These are phyloP conservation scores for Trypanosoma avium DNA, from an alignment of 208 protist genomes.

Conservation along the genomic window DNA sequence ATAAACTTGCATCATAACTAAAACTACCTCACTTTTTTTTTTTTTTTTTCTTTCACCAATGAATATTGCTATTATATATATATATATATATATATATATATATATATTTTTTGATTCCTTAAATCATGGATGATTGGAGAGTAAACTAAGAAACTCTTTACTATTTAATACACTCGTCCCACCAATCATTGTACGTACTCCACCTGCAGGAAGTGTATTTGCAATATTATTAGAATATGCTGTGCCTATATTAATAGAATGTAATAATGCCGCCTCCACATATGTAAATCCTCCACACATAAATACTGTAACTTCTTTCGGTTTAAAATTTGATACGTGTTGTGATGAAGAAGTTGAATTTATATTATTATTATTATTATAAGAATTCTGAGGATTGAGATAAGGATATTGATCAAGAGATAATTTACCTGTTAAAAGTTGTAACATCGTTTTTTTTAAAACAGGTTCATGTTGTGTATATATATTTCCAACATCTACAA, in stretches of 20 bases:
- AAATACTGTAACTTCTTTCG: conserved; percentile 70
- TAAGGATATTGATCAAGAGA: conserved; percentile 57
- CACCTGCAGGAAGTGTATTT: conserved; percentile 32
- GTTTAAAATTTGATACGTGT: conserved; percentile 29
- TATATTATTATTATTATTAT: conserved; percentile 21
- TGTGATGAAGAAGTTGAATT: conserved; percentile 23
- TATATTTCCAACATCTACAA: conserved; percentile 93
- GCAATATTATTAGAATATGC: conserved; percentile 58
- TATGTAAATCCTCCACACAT: conserved; percentile 89
- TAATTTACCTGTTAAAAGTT: conserved; percentile 65
- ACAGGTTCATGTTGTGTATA: conserved; percentile 97
- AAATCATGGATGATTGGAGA: conserved; percentile 29
- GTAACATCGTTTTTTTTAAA: conserved; percentile 81
- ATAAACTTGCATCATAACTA: no score
- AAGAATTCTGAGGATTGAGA: conserved; percentile 23
- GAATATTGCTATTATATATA: background rate
- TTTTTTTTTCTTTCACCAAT: background rate
- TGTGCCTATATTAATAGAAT: conserved; percentile 60
- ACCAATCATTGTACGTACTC: conserved; percentile 46
- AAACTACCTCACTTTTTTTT: background rate
- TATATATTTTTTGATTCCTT: no score
- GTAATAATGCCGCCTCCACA: conserved; percentile 76
- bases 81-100: no score
- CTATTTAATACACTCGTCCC: conserved; percentile 65
- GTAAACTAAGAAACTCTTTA: conserved; percentile 45